Base-by-base conservation (phyloP, 1,139 yeast species). In the Magnusiomyces ingens region DNA sequence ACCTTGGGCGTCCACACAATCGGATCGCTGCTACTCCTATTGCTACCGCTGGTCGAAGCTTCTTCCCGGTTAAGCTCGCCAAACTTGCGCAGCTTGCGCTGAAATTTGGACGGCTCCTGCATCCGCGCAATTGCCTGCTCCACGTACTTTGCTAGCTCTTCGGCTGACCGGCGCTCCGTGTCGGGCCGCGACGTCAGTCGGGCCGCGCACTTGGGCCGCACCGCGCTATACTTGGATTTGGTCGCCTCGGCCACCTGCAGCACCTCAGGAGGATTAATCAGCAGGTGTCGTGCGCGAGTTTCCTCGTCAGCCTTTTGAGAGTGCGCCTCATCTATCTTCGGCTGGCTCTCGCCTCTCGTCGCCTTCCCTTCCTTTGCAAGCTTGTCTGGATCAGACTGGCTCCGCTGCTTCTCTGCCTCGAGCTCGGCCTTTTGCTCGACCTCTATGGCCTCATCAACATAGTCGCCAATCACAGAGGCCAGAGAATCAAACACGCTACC, bases 71-170 rank as follows among this genome's bases (percentile, higher is more conserved):
- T 70, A 45, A 58, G 58, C 36, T 56, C 55, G 45, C 62, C 61
- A 15, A 63, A 56, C 40, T 49, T 45, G 13, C 73, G 56, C 48
- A 69, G 54, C 26, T 56, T 47, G 17, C 54, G 48, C 51, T 70
- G 72, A 13, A 62, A 53, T 15, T 56, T 49, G 17, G 62, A 59
- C 1, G 73, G 71, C 17, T 62, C 59, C 2, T 60, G 61, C 21
- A 69, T 57, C 29, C 57, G 57, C 15, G 58, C 55, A 18, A 68
- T 54, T 36, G 56, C 56, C 32, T 48, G 43, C n/a, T 47, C 54
- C 4, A 53, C 38, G 38, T 50, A 35, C 5, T 43, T 44, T 19
- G 55, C 56, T 40, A 52, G 50, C 37, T 55, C 57, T 37, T 49
- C 50, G 12, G 50, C 45, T 1, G 55, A 38, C 17, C 55, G 36